These are phyloP conservation scores for Tilletia caries DNA, from an alignment of 1,284 basidiomycete species.

Conservation along the genomic window DNA sequence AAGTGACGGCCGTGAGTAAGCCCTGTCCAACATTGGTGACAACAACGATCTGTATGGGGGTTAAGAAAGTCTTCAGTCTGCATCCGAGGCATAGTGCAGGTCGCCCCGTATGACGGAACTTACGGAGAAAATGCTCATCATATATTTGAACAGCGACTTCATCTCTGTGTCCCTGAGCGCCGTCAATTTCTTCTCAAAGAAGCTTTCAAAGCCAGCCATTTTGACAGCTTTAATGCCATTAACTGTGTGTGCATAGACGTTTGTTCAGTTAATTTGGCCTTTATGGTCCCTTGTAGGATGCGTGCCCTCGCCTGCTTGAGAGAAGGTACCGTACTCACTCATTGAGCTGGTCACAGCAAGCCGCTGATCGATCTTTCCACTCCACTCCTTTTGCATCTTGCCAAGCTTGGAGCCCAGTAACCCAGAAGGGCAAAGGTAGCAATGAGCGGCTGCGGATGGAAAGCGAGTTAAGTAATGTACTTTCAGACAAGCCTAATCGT, in stretches of 20 bases:
- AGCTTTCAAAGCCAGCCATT: conserved; percentile 41
- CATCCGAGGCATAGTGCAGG: no score
- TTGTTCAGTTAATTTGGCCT: no score
- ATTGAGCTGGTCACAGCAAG: conserved; percentile 31
- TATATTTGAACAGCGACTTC: background rate
- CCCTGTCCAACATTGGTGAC: conserved; percentile 27
- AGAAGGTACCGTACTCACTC: background rate
- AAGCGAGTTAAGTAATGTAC: no score
- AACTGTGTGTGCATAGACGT: conserved; percentile 12
- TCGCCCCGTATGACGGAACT: background rate
- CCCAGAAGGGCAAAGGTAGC: conserved; percentile 28
- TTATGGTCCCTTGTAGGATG: no score
- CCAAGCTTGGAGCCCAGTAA: conserved; percentile 25
- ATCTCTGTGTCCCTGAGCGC: conserved; percentile 31
- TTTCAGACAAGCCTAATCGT: no score
- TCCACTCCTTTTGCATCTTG: conserved; percentile 34
- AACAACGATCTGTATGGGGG: background rate
- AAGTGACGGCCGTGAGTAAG: conserved; percentile 27
- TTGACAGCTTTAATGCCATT: conserved; percentile 46
- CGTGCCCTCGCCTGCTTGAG: no score
- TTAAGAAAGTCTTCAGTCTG: no score
- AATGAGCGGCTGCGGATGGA: conserved; percentile 21
- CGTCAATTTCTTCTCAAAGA: conserved; percentile 30
- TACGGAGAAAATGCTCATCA: background rate
- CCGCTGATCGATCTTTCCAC: conserved; percentile 33